Base-by-base conservation (phyloP, 129 eudicot species). In the Flaveria linearis region DNA sequence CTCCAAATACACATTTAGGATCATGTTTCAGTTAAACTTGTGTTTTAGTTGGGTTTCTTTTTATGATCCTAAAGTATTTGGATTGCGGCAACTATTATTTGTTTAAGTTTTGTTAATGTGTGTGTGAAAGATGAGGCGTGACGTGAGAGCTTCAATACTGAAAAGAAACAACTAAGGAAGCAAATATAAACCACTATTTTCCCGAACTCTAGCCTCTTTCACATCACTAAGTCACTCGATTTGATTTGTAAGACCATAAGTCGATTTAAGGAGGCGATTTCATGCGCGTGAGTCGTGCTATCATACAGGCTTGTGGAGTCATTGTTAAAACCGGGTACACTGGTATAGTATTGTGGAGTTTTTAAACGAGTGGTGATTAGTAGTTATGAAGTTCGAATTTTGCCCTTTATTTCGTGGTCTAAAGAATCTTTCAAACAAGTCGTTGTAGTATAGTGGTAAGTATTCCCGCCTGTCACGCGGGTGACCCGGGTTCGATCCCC, bases 401-500 rank as follows among this genome's bases (percentile, higher is more conserved):
- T 43, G 11, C 11, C 13, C 0, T 45, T 1, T 45, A 45, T 9
- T 45, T 45, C 13, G 12, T 14, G 0, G 2, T 14, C 16, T 13
- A 13, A 49, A 12, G 5, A 13, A 14, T 13, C 2, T 11, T 13
- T 2, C 5, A 0, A 49, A 2, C 1, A 16, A 11, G 91, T 90
- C 91, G 96, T 90, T 90, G 93, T 87, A 90, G 90, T 87, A 90
- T 88, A 86, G 93, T 88, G 91, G 91, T 90, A 72, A 88, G 91
- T 88, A 86, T 84, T 88, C 89, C 89, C 97, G 93, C 93, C 96
- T 90, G 89, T 88, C 91, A 90, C 91, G 89, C 87, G 91, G 91
- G 91, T 84, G 91, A 88, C 96, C 93, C 93, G 91, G 89, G 91
- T 90, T 90, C 89, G 92, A 89, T 89, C 92, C 88, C 90, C 88